phyloP scores from a whole-genome alignment of 371 early-diverging fungal genomes.

The Haplosporangium sp. region DNA sequence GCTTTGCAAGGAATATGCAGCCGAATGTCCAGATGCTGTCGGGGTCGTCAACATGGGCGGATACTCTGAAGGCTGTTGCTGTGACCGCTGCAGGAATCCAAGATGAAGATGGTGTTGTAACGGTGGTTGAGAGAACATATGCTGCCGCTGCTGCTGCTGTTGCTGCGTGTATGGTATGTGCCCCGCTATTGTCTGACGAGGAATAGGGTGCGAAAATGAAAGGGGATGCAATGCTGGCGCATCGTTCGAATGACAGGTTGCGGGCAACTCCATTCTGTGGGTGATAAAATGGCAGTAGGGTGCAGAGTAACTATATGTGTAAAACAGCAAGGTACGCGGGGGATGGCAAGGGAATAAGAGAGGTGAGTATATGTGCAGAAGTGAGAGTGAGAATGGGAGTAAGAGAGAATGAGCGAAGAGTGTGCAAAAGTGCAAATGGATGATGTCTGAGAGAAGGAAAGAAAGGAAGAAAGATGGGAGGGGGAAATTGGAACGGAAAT shows the following conservation, averaged over 20 bases:
- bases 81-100: conserved; percentile 9
- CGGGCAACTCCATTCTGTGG: too few relatives aligned
- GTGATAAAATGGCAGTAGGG: too few relatives aligned
- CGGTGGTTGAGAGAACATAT: conserved; percentile 3
- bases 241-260: too few relatives aligned
- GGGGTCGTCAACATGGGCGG: not conserved
- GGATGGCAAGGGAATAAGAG: too few relatives aligned
- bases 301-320: too few relatives aligned
- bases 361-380: too few relatives aligned
- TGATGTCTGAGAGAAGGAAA: not conserved
- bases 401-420: not conserved
- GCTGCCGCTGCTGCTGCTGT: conserved; percentile 8
- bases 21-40: too few relatives aligned
- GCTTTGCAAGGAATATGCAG: too few relatives aligned
- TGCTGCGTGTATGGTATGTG: conserved; percentile 5
- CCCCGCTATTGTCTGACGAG: not conserved
- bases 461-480: not conserved
- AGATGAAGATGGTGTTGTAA: conserved; percentile 11
- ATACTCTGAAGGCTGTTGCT: conserved; percentile 24
- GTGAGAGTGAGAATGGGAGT: not conserved
- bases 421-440: not conserved
- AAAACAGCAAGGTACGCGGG: too few relatives aligned
- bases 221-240: not conserved
- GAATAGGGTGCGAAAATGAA: not conserved
- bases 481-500: not conserved